phyloP scores from a whole-genome alignment of 176 grass and related monocot species.

The Bromus sterilis region DNA sequence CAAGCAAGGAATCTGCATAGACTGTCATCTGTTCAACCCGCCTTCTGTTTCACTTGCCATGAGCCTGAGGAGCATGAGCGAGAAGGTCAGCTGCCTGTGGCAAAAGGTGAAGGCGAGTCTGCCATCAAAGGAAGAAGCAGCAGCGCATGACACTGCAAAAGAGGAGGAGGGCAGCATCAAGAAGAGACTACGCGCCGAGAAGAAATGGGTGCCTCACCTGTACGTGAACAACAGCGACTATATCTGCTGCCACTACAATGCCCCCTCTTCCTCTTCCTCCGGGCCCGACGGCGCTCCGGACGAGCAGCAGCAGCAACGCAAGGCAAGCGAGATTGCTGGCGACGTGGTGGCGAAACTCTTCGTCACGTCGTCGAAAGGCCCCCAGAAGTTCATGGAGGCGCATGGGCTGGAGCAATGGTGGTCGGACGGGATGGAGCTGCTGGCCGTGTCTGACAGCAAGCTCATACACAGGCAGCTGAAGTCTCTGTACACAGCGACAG shows the following conservation, averaged over 20 bases:
- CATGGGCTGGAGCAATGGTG: constrained; percentile 93
- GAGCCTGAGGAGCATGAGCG: constrained; percentile 69
- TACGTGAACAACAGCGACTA: constrained; percentile 95
- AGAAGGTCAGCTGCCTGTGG: constrained; percentile 65
- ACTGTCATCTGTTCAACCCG: constrained; percentile 91
- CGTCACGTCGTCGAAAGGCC: constrained; percentile 66
- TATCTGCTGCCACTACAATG: constrained; percentile 81
- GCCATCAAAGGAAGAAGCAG: constrained; percentile 41
- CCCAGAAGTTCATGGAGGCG: constrained; percentile 71
- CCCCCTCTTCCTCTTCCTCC: constrained; percentile 35
- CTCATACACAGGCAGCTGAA: constrained; percentile 81
- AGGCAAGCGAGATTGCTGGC: constrained; percentile 24
- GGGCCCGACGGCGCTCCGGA: constrained; percentile 16
- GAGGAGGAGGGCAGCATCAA: constrained; percentile 26
- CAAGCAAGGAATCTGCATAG: constrained; percentile 69
- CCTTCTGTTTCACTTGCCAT: constrained; percentile 88
- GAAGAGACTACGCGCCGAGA: constrained; percentile 26
- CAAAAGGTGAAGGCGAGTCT: constrained; percentile 54
- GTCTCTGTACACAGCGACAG: constrained; percentile 47
- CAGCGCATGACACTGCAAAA: constrained; percentile 10
- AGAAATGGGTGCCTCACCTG: constrained; percentile 84
- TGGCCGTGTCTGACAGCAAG: constrained; percentile 67
- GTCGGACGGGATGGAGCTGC: constrained; percentile 77
- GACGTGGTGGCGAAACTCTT: constrained; percentile 63
- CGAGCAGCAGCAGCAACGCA: constrained; percentile 18